Base-by-base conservation (phyloP, 2,329 filamentous ascomycete species). In the Allantophomopsis cytisporea region DNA sequence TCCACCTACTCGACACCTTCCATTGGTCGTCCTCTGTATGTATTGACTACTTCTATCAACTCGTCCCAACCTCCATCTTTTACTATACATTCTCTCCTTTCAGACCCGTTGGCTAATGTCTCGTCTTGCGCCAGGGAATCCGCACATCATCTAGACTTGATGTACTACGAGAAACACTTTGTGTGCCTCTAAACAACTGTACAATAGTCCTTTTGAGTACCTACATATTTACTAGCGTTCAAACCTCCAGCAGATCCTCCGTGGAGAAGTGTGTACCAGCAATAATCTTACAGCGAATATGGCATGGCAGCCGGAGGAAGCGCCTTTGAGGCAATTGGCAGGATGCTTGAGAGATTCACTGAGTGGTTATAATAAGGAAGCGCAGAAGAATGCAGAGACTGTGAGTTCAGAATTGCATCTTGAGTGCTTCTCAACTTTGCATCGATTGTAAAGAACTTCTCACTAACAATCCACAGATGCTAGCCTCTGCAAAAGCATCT, bases 271-370 rank as follows among this genome's bases (percentile, higher is more conserved):
- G 31, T 8, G 31, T 34, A 17, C 3, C 41, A 42, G 31, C 39
- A 39, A 43, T 42, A 42, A 44, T 37, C 35, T 39, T 35, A 45
- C 39, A 45, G 41, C 40, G 32, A 48, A 39, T 58, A 95, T 94
- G 88, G 76, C 80, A 62, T 98, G 91, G 91, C 84, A 94, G 67
- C 91, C 91, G 46, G 71, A 83, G 55, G 76, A 81, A 54, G 84
- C 88, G 69, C 86, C 82, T 60, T 70, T 98, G 68, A 74, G 73
- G 69, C 88, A 95, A 72, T 76, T 98, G 49, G 82, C 86, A 50
- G 75, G 80, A 55, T 95, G 80, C 63, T 75, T 98, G 55, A 85
- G 80, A 64, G 88, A 96, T 66, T 95, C 91, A 35, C 70, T 96
- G 54, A 93, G 85, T 59, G 82, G 81, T 50, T 80, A 83, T 58